A percentile compares a stretch with the other conserved stretches of the same genome.
Conservation (phyloP, 768 basidiomycete species). For the Suillus spraguei region DNA sequence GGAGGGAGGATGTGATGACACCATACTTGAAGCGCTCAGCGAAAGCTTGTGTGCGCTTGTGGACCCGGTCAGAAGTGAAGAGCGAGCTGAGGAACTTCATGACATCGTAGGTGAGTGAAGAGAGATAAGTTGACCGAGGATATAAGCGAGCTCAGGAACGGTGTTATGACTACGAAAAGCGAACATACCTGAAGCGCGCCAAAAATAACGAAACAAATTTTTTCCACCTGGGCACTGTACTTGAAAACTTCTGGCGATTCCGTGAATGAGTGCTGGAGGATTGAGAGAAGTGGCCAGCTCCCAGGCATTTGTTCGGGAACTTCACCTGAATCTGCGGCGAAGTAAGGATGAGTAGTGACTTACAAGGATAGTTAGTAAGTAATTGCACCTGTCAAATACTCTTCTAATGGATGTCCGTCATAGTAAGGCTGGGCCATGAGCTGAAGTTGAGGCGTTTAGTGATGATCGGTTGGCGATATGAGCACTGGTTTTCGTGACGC, state of each 20-base stretch:
- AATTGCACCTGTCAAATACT: constrained; percentile 65
- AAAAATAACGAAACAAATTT: constrained; percentile 27
- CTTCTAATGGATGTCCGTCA: constrained; percentile 75
- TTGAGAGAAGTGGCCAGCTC: constrained; percentile 38
- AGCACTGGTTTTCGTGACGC: constrained; percentile 20
- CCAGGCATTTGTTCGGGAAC: constrained; percentile 60
- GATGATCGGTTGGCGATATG: constrained; percentile 18
- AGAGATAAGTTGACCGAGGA: neutral
- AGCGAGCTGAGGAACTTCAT: constrained; percentile 41
- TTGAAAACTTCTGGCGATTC: constrained; percentile 12
- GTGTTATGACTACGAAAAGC: constrained; percentile 16
- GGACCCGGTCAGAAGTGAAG: constrained; percentile 36
- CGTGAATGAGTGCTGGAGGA: constrained; percentile 22
- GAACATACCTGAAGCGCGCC: constrained; percentile 40
- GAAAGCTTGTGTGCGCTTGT: constrained; percentile 50
- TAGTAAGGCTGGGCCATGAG: constrained; percentile 78
- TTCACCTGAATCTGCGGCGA: constrained; percentile 59
- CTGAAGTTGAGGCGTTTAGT: constrained; percentile 9
- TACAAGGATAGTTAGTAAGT: constrained; percentile 12
- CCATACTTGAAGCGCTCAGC: constrained; percentile 84
- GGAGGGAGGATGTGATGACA: constrained; percentile 76
- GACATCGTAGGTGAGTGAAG: constrained; percentile 15
- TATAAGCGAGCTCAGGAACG: constrained; percentile 17
- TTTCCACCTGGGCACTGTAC: constrained; percentile 30
- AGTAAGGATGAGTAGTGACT: constrained; percentile 10